Conservation (phyloP, 495 filamentous ascomycete genomes). For the Hypoxylon lienhwacheense region DNA sequence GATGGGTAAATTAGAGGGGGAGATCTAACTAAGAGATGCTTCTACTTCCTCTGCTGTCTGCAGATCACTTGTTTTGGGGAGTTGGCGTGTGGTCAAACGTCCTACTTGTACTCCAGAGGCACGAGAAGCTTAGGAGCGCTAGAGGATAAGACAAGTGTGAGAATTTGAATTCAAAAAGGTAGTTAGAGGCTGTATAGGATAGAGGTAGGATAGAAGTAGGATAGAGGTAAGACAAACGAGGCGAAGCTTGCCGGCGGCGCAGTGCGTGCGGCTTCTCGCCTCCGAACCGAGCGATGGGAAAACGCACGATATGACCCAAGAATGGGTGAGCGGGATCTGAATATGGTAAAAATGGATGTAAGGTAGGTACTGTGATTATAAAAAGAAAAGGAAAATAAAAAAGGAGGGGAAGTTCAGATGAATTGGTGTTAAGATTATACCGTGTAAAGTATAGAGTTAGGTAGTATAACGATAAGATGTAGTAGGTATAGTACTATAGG, state of each 20-base stretch:
- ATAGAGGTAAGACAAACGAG: constrained; percentile 31
- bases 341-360: not conserved
- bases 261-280: constrained; percentile 20
- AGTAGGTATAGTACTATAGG: too few species aligned
- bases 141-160: too few species aligned
- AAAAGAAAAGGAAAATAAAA: too few species aligned
- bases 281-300: constrained; percentile 9
- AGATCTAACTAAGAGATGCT: constrained; percentile 1
- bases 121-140: not conserved
- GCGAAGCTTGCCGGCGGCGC: constrained; percentile 31
- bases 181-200: too few species aligned
- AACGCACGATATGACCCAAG: constrained; percentile 6
- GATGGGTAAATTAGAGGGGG: not conserved
- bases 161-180: too few species aligned
- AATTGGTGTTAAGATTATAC: too few species aligned
- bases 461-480: too few species aligned
- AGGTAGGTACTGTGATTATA: too few species aligned
- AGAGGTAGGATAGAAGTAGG: too few species aligned
- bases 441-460: too few species aligned
- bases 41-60: not conserved
- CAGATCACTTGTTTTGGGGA: too few species aligned
- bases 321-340: not conserved
- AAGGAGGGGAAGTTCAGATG: too few species aligned
- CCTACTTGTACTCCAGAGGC: constrained; percentile 30
- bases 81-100: constrained; percentile 10